Conservation (phyloP, 2,329 filamentous ascomycete genomes). For the Colletotrichum tropicicola region DNA sequence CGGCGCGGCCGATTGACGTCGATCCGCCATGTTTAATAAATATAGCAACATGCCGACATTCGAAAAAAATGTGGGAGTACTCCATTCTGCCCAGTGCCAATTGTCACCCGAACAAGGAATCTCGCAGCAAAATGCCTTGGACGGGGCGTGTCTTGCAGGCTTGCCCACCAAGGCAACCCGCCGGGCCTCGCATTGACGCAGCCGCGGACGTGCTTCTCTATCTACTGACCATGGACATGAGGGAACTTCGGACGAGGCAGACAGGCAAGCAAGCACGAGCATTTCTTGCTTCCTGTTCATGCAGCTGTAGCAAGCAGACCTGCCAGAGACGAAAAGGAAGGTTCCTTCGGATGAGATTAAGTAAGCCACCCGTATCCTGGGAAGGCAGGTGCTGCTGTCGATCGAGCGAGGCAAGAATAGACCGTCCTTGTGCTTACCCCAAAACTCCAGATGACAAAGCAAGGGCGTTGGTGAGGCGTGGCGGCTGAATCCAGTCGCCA, state of each 20-base stretch:
- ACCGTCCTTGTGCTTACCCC: neutral
- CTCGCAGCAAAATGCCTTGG: neutral
- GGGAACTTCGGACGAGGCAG: neutral
- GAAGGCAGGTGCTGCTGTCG: no score
- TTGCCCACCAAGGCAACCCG: neutral
- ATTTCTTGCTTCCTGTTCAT: no score
- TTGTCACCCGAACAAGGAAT: neutral
- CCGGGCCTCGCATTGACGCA: neutral
- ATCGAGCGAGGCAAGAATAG: neutral
- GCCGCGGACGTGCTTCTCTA: neutral
- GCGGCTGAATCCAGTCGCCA: neutral
- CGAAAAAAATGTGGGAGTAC: neutral
- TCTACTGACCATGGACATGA: neutral
- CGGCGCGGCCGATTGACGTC: constrained; percentile 2
- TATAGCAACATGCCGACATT: constrained; percentile 12
- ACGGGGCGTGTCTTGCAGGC: no score
- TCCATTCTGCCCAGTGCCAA: neutral
- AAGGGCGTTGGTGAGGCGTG: neutral
- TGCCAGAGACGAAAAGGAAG: no score
- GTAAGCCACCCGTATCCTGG: no score
- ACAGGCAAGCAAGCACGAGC: no score
- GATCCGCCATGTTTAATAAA: constrained; percentile 17
- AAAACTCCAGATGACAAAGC: constrained; percentile 24
- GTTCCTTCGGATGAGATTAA: neutral
- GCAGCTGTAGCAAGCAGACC: neutral